These are phyloP conservation scores for Laburnicola sp. DNA, from an alignment of 2,329 filamentous ascomycete species.

Conservation along the genomic window DNA sequence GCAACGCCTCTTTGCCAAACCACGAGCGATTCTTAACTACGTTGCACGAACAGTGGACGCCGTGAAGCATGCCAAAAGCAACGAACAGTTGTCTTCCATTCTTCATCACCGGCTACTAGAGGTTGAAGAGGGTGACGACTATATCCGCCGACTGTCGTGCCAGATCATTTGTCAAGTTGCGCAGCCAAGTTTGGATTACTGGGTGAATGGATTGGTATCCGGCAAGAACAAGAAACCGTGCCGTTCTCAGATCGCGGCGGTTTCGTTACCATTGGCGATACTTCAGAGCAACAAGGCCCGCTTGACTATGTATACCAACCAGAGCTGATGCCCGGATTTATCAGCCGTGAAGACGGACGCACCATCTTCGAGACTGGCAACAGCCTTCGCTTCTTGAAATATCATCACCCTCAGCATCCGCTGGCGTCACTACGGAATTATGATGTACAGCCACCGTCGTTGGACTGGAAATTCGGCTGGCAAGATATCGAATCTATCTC, in stretches of 20 bases:
- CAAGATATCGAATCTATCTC: conserved; percentile 67
- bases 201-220: conserved; percentile 74
- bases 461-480: conserved; percentile 75
- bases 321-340: conserved; percentile 70
- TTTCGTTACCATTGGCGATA: conserved; percentile 37
- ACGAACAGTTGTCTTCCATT: conserved; percentile 45
- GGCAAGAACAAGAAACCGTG: conserved; percentile 43
- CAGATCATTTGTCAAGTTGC: conserved; percentile 67
- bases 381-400: conserved; percentile 72
- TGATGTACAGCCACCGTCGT: conserved; percentile 56
- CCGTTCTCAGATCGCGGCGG: conserved; percentile 33
- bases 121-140: conserved; percentile 64
- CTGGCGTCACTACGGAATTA: conserved; percentile 60
- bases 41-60: conserved; percentile 55
- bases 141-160: conserved; percentile 66
- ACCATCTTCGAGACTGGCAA: conserved; percentile 78
- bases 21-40: conserved; percentile 58
- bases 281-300: conserved; percentile 23
- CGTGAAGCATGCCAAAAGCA: conserved; percentile 49
- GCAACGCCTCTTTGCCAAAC: conserved; percentile 47
- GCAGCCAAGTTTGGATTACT: conserved; percentile 67
- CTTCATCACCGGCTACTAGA: conserved; percentile 46
- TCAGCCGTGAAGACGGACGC: conserved; percentile 69
- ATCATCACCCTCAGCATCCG: conserved; percentile 71
- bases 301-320: conserved; percentile 66